Percentiles rank a stretch among this genome's conserved stretches.
phyloP scores from a whole-genome alignment of 2,329 filamentous ascomycete species.

The Drechslerella dactyloides region DNA sequence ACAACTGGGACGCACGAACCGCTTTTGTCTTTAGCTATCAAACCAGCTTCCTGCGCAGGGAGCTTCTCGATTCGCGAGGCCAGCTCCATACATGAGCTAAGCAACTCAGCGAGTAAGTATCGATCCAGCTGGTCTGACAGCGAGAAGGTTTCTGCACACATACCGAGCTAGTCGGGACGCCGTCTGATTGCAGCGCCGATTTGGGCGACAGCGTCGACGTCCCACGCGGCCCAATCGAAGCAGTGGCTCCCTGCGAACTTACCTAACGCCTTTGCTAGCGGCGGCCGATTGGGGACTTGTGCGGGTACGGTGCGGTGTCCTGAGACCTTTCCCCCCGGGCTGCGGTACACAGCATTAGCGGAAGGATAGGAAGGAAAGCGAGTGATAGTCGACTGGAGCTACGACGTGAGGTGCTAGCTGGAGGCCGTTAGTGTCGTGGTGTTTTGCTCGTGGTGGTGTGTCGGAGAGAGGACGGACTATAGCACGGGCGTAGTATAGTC shows the following conservation, averaged over 20 bases:
- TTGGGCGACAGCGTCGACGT: not conserved
- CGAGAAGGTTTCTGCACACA: not conserved
- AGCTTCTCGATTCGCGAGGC: slow-evolving; percentile 6
- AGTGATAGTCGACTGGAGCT: not conserved
- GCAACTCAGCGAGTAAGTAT: not conserved
- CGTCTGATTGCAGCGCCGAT: not conserved
- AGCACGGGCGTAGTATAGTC: slow-evolving; percentile 4
- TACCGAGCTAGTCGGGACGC: not conserved
- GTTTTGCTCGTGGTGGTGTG: not conserved
- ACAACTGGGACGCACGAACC: slow-evolving; percentile 31
- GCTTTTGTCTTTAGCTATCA: slow-evolving; percentile 8
- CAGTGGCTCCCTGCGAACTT: not conserved
- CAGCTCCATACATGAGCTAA: slow-evolving; percentile 2
- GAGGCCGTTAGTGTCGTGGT: not conserved
- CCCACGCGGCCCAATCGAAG: not conserved
- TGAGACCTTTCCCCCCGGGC: slow-evolving; percentile 13
- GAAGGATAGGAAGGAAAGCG: not conserved
- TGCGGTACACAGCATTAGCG: not conserved
- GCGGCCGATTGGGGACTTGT: slow-evolving; percentile 45
- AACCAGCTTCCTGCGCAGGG: not conserved
- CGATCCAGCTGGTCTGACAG: slow-evolving; percentile 5
- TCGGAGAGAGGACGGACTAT: not conserved
- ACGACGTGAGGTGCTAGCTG: not conserved
- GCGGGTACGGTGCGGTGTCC: slow-evolving; percentile 26
- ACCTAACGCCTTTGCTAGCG: slow-evolving; percentile 15